Evolutionary conservation across 306 rosid species (phyloP).

Genomic region (Medicago arabica): DNA sequence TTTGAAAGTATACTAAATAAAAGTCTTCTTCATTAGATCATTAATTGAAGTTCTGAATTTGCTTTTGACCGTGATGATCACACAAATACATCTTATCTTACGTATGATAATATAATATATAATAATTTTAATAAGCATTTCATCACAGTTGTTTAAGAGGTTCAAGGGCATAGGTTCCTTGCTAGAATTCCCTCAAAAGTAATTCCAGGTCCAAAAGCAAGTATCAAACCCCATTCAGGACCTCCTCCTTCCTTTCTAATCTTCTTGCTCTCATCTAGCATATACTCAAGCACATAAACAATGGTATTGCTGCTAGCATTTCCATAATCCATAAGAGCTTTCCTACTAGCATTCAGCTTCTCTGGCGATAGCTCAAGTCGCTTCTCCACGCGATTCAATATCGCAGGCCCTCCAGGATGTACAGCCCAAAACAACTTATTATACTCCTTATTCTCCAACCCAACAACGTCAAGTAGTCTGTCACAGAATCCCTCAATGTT

Average conservation of each 20-base stretch:
- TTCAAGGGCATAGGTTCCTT: constrained; percentile 62
- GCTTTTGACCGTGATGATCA: background rate
- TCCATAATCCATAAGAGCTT: constrained; percentile 85
- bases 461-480: constrained; percentile 54
- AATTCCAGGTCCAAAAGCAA: constrained; percentile 95
- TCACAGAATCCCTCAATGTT: constrained; percentile 79
- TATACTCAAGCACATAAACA: constrained; percentile 85
- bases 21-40: background rate
- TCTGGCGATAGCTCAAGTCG: constrained; percentile 77
- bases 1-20: constrained; percentile 8
- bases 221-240: constrained; percentile 81
- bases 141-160: background rate
- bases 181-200: constrained; percentile 90
- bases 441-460: constrained; percentile 57
- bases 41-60: background rate
- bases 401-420: constrained; percentile 94
- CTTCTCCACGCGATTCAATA: constrained; percentile 80
- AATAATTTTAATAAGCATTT: background rate
- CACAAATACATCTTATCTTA: background rate
- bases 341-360: constrained; percentile 75
- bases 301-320: constrained; percentile 90
- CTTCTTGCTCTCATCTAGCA: constrained; percentile 72
- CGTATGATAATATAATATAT: background rate
- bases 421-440: constrained; percentile 87
- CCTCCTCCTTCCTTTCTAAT: constrained; percentile 52